phyloP scores from a whole-genome alignment of 2,329 filamentous ascomycete species.

The Aspergillus sp. region DNA sequence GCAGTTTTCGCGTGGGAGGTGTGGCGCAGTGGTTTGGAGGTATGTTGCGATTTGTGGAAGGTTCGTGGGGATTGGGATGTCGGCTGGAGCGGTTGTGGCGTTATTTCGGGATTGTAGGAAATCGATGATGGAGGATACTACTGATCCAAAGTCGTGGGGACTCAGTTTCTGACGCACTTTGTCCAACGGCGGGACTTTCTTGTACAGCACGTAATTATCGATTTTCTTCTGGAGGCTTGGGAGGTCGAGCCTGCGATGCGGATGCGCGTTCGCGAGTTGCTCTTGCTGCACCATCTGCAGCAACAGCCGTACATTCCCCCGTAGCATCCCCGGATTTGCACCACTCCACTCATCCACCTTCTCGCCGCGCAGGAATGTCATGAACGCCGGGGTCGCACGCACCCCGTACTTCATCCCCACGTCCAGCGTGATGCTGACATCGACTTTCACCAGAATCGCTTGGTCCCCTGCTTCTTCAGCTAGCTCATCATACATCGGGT shows the following conservation, averaged over 20 bases:
- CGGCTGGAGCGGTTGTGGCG: conserved; percentile 51
- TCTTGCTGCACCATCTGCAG: conserved; percentile 66
- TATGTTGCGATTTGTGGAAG: conserved; percentile 59
- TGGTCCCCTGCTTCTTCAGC: conserved; percentile 65
- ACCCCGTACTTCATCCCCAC: conserved; percentile 62
- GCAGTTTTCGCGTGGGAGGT: conserved; percentile 57
- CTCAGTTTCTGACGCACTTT: conserved; percentile 79
- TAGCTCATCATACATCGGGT: conserved; percentile 73
- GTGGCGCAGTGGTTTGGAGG: conserved; percentile 49
- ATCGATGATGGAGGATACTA: conserved; percentile 57
- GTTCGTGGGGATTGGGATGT: conserved; percentile 65
- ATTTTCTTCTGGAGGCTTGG: conserved; percentile 61
- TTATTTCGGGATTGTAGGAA: conserved; percentile 59
- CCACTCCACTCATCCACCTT: conserved; percentile 77
- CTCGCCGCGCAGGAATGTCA: conserved; percentile 70
- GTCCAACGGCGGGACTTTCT: conserved; percentile 71
- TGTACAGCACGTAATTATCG: conserved; percentile 64
- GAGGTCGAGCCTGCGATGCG: conserved; percentile 63
- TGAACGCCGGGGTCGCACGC: conserved; percentile 77
- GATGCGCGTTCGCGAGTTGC: conserved; percentile 44
- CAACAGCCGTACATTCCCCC: conserved; percentile 65
- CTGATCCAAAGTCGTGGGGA: conserved; percentile 47
- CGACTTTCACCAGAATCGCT: conserved; percentile 72
- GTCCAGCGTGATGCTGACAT: conserved; percentile 61
- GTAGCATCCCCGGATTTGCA: conserved; percentile 61